These are phyloP conservation scores for Cupressus sempervirens DNA, from an alignment of 75 land plant species.

Conservation along the genomic window DNA sequence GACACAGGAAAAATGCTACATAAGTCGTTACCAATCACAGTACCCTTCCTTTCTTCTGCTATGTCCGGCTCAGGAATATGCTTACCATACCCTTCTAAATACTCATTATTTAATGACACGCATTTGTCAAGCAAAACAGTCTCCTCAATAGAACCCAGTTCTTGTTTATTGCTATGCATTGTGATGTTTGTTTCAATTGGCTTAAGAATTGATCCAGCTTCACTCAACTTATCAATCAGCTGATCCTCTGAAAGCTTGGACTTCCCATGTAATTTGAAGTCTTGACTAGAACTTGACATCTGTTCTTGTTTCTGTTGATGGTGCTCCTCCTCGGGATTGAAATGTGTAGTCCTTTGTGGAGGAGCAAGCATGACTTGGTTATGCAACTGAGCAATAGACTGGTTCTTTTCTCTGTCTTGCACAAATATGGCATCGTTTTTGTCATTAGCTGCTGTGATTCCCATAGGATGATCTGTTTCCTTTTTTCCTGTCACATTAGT, in stretches of 20 bases:
- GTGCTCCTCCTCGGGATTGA: background rate
- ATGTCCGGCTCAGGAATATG: background rate
- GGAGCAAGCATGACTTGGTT: background rate
- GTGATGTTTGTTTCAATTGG: background rate
- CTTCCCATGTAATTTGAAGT: background rate
- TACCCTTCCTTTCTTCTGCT: background rate
- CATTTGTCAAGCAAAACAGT: too few species aligned
- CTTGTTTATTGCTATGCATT: background rate
- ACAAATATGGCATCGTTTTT: too few species aligned
- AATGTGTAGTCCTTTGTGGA: background rate
- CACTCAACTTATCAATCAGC: background rate
- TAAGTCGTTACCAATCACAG: background rate
- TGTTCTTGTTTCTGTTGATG: background rate
- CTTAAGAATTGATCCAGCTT: background rate
- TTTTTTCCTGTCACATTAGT: background rate
- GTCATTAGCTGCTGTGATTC: background rate
- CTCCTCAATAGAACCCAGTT: background rate
- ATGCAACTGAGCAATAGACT: background rate
- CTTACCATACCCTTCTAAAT: background rate
- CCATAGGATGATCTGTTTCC: background rate
- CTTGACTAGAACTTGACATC: background rate
- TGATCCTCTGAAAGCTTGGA: background rate
- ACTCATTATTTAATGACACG: background rate
- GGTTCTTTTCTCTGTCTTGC: background rate
- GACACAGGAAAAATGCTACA: background rate